These are phyloP conservation scores for Hyphopichia fennica DNA, from an alignment of 1,139 yeast genomes.

Conservation along the genomic window DNA sequence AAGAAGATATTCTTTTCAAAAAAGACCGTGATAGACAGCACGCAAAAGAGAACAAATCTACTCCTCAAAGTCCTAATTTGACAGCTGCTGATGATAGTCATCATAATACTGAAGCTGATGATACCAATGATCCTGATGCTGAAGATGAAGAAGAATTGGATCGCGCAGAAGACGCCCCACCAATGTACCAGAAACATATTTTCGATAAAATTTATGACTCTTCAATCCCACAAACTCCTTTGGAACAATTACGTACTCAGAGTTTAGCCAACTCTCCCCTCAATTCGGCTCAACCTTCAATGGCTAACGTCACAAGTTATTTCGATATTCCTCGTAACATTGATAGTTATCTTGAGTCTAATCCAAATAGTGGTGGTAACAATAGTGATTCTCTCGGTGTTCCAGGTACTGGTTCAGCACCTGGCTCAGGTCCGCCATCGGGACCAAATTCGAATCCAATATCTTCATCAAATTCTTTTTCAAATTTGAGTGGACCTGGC, in stretches of 20 bases:
- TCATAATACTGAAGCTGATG: constrained; percentile 2
- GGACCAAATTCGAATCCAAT: neutral
- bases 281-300: constrained; percentile 18
- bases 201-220: constrained; percentile 39
- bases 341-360: constrained; percentile 5
- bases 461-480: neutral
- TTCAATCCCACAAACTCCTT: constrained; percentile 35
- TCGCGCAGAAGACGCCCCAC: constrained; percentile 38
- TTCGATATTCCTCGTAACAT: constrained; percentile 24
- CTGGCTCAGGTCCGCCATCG: neutral
- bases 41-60: constrained; percentile 1
- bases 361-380: neutral
- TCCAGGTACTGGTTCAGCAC: neutral
- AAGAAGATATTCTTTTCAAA: constrained; percentile 39
- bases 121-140: constrained; percentile 14
- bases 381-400: no score
- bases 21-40: constrained; percentile 14
- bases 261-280: constrained; percentile 14
- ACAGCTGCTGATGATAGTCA: neutral
- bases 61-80: constrained; percentile 1
- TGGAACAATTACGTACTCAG: constrained; percentile 37
- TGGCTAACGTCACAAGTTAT: constrained; percentile 21
- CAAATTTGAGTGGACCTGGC: neutral
- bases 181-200: constrained; percentile 39
- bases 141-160: constrained; percentile 26